Evolutionary conservation across 257 asterid genomes (phyloP).

Genomic region (Gynochthodes officinalis): DNA sequence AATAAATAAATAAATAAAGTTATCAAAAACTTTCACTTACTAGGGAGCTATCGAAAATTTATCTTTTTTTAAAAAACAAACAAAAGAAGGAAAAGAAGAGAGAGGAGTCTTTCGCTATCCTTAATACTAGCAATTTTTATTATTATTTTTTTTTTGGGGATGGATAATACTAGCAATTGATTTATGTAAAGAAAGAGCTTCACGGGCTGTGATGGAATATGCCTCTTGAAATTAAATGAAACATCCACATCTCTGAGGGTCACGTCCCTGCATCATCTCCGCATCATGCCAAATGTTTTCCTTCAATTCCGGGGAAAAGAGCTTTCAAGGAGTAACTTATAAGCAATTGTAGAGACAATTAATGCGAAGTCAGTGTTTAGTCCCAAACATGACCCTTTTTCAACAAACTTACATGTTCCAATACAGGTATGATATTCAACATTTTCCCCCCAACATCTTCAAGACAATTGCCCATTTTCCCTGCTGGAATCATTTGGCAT

Average conservation of each 20-base stretch:
- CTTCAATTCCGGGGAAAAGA: conserved; percentile 2
- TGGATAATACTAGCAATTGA: too few species aligned
- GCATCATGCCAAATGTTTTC: conserved; percentile 3
- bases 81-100: too few species aligned
- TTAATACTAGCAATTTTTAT: too few species aligned
- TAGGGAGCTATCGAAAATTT: too few species aligned
- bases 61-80: too few species aligned
- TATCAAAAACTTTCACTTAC: too few species aligned
- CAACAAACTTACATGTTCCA: too few species aligned
- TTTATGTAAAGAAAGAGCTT: background rate
- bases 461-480: conserved; percentile 9
- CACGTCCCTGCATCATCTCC: background rate
- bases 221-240: background rate
- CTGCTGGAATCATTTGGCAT: conserved; percentile 19
- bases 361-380: too few species aligned
- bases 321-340: conserved; percentile 22
- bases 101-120: too few species aligned
- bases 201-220: conserved; percentile 4
- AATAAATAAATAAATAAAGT: too few species aligned
- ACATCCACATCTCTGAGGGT: background rate
- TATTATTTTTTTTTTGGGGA: too few species aligned
- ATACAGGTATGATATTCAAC: background rate
- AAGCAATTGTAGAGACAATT: conserved; percentile 6
- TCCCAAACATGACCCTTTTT: too few species aligned
- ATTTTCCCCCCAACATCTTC: background rate